These are phyloP conservation scores for Colletotrichum musae DNA, from an alignment of 2,329 filamentous ascomycete species.

Conservation along the genomic window DNA sequence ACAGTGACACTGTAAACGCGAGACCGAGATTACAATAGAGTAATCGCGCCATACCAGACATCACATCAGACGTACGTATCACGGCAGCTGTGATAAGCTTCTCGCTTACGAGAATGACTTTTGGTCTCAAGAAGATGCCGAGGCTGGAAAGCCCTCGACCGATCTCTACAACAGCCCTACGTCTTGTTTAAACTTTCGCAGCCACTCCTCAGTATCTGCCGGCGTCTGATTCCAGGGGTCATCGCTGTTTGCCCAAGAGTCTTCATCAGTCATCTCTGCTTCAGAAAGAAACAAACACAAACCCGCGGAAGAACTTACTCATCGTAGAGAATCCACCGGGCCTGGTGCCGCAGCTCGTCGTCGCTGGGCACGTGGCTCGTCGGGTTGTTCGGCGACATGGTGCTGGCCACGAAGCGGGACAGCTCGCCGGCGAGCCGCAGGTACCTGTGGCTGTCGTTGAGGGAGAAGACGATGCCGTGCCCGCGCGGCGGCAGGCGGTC, in stretches of 20 bases:
- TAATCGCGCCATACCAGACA: no score
- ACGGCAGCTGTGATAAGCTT: no score
- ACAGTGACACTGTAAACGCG: no score
- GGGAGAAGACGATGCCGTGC: slow-evolving; percentile 31
- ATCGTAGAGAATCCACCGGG: slow-evolving; percentile 50
- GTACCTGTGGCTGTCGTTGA: slow-evolving; percentile 48
- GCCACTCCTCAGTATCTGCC: slow-evolving; percentile 35
- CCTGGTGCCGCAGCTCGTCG: slow-evolving; percentile 52
- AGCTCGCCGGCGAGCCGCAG: slow-evolving; percentile 43
- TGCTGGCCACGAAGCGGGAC: slow-evolving; percentile 46
- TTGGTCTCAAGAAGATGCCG: no score
- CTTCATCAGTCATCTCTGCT: no score
- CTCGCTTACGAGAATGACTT: no score
- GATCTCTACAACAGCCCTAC: slow-evolving; percentile 5
- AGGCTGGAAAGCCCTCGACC: background rate
- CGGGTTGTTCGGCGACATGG: slow-evolving; percentile 50
- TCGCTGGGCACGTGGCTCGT: slow-evolving; percentile 51
- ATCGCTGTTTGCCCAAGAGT: slow-evolving; percentile 2
- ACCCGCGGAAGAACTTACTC: slow-evolving; percentile 42
- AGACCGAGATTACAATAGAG: no score
- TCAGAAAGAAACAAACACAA: background rate
- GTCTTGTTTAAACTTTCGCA: slow-evolving; percentile 30
- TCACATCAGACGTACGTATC: no score
- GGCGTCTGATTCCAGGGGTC: slow-evolving; percentile 42
- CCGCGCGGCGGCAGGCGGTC: background rate